Percentiles rank a stretch among this genome's conserved stretches.
phyloP scores from a whole-genome alignment of 2,329 filamentous ascomycete genomes.

The Penicillium sp. region DNA sequence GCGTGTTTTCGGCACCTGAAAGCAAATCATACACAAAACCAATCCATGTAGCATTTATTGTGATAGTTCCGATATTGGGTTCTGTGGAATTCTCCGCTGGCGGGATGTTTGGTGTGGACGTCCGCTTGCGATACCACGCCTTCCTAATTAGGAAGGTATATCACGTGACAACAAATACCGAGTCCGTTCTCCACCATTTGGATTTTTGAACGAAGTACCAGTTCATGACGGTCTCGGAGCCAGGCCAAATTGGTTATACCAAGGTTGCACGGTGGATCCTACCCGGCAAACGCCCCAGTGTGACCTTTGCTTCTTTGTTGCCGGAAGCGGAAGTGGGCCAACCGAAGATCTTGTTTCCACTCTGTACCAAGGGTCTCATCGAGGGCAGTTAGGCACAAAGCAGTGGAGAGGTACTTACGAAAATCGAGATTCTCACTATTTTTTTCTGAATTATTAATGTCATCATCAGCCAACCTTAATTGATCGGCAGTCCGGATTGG shows the following conservation, averaged over 20 bases:
- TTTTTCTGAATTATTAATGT: slow-evolving; percentile 6
- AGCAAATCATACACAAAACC: not conserved
- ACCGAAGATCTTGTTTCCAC: slow-evolving; percentile 5
- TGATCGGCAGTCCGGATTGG: slow-evolving; percentile 20
- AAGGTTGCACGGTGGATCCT: not conserved
- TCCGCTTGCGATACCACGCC: slow-evolving; percentile 14
- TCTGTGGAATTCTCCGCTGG: slow-evolving; percentile 10
- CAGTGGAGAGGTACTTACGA: slow-evolving; percentile 12
- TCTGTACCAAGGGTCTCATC: slow-evolving; percentile 11
- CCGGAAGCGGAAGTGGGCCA: slow-evolving; percentile 25
- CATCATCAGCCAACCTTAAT: slow-evolving; percentile 17
- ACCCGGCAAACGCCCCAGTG: slow-evolving; percentile 9
- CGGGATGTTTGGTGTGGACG: not conserved
- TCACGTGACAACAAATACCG: slow-evolving; percentile 13
- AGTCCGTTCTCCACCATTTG: not conserved
- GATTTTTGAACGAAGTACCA: not conserved
- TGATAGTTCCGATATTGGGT: not conserved
- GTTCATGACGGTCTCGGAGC: not conserved
- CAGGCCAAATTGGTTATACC: not conserved
- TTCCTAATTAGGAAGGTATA: slow-evolving; percentile 11
- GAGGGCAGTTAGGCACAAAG: slow-evolving; percentile 15
- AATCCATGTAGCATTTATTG: not conserved
- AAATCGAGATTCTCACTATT: slow-evolving; percentile 3
- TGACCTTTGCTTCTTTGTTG: slow-evolving; percentile 18
- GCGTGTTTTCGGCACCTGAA: not conserved